phyloP scores from a whole-genome alignment of 1,284 basidiomycete species.

The Fomitiporia mediterranea region DNA sequence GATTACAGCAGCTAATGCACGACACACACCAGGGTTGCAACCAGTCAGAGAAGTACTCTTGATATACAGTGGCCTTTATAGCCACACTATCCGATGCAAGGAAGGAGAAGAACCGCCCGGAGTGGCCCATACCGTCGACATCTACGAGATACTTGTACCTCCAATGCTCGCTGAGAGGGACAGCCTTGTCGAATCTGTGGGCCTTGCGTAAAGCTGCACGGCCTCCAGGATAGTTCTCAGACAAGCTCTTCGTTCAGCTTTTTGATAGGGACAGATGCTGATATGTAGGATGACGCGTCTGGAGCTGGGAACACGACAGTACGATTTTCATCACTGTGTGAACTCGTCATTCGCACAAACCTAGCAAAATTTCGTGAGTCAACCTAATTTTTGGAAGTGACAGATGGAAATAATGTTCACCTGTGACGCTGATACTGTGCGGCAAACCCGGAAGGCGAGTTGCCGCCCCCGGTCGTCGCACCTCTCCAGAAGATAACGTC shows the following conservation, averaged over 20 bases:
- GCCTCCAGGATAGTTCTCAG: slow-evolving; percentile 75
- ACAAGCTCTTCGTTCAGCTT: slow-evolving; percentile 77
- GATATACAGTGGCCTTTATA: slow-evolving; percentile 85
- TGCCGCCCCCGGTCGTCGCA: slow-evolving; percentile 89
- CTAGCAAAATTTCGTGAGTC: too few relatives aligned
- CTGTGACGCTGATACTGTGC: slow-evolving; percentile 86
- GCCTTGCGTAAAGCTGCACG: slow-evolving; percentile 59
- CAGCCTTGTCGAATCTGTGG: slow-evolving; percentile 74
- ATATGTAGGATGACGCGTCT: slow-evolving; percentile 51
- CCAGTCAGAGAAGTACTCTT: slow-evolving; percentile 86
- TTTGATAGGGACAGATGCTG: slow-evolving; percentile 55
- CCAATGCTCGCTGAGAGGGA: slow-evolving; percentile 84
- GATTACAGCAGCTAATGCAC: too few relatives aligned
- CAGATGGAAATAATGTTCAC: slow-evolving; percentile 34
- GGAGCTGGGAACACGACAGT: slow-evolving; percentile 78
- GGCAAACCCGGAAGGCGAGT: slow-evolving; percentile 79
- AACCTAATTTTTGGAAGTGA: background rate
- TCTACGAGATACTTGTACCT: slow-evolving; percentile 89
- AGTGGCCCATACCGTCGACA: slow-evolving; percentile 94
- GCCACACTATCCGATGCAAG: slow-evolving; percentile 86
- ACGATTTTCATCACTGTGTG: slow-evolving; percentile 49
- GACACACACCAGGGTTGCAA: slow-evolving; percentile 77
- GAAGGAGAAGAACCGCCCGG: slow-evolving; percentile 82
- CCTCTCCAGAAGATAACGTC: slow-evolving; percentile 82
- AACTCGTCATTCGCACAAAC: slow-evolving; percentile 76